Conservation (phyloP, 2,329 filamentous ascomycete genomes). For the Verticillium nubilum region DNA sequence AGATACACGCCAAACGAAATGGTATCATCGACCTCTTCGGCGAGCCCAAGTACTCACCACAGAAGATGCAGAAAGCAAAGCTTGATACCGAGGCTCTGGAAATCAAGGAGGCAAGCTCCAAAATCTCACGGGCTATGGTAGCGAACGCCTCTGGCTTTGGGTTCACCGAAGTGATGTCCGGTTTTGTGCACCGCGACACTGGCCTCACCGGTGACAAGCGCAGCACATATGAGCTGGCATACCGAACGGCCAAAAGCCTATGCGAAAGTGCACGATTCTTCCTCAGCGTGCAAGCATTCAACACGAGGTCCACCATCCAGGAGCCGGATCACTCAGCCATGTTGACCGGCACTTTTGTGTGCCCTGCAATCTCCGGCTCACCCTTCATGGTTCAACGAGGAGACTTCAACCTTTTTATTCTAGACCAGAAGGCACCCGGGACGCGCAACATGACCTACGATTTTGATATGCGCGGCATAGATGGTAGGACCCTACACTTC, state of each 20-base stretch:
- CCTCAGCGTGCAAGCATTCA: constrained; percentile 50
- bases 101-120: constrained; percentile 27
- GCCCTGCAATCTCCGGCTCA: constrained; percentile 46
- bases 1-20: constrained; percentile 40
- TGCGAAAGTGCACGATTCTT: constrained; percentile 54
- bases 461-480: constrained; percentile 51
- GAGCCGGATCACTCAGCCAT: constrained; percentile 44
- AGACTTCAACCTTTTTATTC: constrained; percentile 50
- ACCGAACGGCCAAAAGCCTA: constrained; percentile 44
- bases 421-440: constrained; percentile 47
- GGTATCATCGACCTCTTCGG: constrained; percentile 49
- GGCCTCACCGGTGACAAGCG: constrained; percentile 36
- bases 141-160: constrained; percentile 45
- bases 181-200: constrained; percentile 46
- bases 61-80: constrained; percentile 10
- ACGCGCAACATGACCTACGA: constrained; percentile 56
- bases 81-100: constrained; percentile 28
- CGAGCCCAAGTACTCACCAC: constrained; percentile 30
- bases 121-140: constrained; percentile 35
- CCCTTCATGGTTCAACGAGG: constrained; percentile 57
- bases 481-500: constrained; percentile 49
- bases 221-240: constrained; percentile 48
- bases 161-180: constrained; percentile 62
- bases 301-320: constrained; percentile 41
- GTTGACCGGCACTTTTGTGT: constrained; percentile 55